A percentile compares a stretch with the other conserved stretches of the same genome.
These are phyloP conservation scores for Mucor racemosus DNA, from an alignment of 371 early-diverging fungal species.

Conservation along the genomic window DNA sequence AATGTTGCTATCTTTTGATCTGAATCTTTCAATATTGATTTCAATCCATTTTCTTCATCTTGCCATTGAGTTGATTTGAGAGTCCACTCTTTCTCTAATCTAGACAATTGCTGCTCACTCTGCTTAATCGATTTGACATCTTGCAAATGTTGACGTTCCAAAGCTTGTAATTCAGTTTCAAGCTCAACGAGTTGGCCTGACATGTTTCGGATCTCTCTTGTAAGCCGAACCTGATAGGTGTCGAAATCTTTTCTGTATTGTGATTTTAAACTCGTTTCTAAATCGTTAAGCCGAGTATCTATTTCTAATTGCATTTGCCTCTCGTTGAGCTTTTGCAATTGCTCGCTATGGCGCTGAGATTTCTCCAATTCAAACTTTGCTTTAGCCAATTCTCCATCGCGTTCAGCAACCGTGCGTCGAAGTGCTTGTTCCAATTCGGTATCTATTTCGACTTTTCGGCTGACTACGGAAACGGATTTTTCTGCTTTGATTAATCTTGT, in stretches of 20 bases:
- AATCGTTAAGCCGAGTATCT: slow-evolving; percentile 3
- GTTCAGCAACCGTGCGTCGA: slow-evolving; percentile 19
- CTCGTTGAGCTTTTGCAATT: slow-evolving; percentile 2
- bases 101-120: background rate
- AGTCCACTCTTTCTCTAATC: background rate
- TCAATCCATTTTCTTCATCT: slow-evolving; percentile 4
- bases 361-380: slow-evolving; percentile 10
- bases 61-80: slow-evolving; percentile 5
- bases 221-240: slow-evolving; percentile 14
- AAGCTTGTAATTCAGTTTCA: slow-evolving; percentile 24
- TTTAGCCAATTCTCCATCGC: slow-evolving; percentile 24
- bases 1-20: slow-evolving; percentile 11
- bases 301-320: slow-evolving; percentile 16
- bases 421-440: slow-evolving; percentile 25
- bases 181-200: slow-evolving; percentile 25
- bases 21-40: background rate
- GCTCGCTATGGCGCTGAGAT: background rate
- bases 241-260: slow-evolving; percentile 4
- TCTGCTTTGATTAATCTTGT: slow-evolving; percentile 10
- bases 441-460: background rate
- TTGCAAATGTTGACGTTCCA: slow-evolving; percentile 14
- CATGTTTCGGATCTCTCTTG: slow-evolving; percentile 30
- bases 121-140: background rate
- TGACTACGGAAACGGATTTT: too few relatives aligned
- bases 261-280: slow-evolving; percentile 8